A percentile compares a stretch with the other conserved stretches of the same genome.
phyloP scores from a whole-genome alignment of 2,329 filamentous ascomycete species.

The Beauveria brongniartii region DNA sequence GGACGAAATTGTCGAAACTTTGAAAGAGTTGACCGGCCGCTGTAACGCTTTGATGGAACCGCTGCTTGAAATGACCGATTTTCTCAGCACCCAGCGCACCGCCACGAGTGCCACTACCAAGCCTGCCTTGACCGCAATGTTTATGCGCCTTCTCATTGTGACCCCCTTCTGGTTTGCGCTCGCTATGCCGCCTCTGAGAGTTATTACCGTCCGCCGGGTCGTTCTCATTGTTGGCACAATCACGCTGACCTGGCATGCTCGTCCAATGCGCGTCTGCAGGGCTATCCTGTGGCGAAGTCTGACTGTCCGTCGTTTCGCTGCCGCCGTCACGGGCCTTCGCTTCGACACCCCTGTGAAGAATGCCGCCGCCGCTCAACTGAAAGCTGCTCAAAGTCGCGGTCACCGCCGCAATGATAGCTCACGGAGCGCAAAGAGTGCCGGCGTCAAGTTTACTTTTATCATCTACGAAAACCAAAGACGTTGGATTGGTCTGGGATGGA shows the following conservation, averaged over 20 bases:
- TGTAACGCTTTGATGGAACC: constrained; percentile 92
- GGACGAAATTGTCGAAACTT: constrained; percentile 92
- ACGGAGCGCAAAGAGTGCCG: constrained; percentile 52
- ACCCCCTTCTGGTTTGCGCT: constrained; percentile 82
- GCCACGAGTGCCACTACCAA: constrained; percentile 86
- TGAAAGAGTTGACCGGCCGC: constrained; percentile 81
- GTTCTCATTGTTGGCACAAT: constrained; percentile 81
- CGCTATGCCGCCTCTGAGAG: constrained; percentile 70
- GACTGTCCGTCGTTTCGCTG: constrained; percentile 59
- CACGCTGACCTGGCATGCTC: constrained; percentile 84
- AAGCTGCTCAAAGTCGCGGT: constrained; percentile 11
- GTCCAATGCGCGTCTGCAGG: constrained; percentile 74
- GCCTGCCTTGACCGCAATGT: constrained; percentile 80
- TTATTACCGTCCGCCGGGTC: constrained; percentile 81
- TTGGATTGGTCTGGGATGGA: constrained; percentile 95
- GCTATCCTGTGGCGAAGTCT: constrained; percentile 86
- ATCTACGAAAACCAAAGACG: constrained; percentile 93
- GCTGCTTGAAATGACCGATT: constrained; percentile 81
- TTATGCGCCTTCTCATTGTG: constrained; percentile 79
- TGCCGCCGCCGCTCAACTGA: constrained; percentile 21
- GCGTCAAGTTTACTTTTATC: constrained; percentile 92
- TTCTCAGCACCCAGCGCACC: constrained; percentile 82
- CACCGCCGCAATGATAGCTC: constrained; percentile 19
- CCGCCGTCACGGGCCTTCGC: constrained; percentile 70
- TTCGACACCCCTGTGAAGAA: constrained; percentile 48